Percentiles rank a stretch among this genome's conserved stretches.
Evolutionary conservation across 148 eudicot genomes (phyloP).

Genomic region (Talinum fruticosum): DNA sequence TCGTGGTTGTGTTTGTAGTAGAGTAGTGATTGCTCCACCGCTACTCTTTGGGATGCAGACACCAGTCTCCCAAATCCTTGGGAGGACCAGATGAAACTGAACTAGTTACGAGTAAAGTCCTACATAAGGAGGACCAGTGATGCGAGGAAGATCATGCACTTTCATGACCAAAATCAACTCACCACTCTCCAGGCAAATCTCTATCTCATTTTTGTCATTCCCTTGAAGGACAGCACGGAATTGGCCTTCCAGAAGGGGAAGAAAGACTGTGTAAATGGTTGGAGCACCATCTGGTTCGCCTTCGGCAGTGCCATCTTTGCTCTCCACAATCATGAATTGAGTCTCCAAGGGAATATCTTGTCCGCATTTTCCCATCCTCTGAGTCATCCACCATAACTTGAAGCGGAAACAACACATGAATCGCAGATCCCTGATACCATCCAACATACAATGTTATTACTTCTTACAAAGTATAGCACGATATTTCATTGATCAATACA

Average conservation of each 20-base stretch:
- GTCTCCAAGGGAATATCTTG: constrained; percentile 89
- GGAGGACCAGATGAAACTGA: constrained; percentile 25
- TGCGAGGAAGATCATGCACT: constrained; percentile 15
- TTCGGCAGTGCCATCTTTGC: constrained; percentile 49
- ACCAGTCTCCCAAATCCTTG: constrained; percentile 20
- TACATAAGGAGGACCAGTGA: constrained; percentile 9
- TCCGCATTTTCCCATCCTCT: constrained; percentile 84
- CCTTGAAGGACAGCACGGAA: constrained; percentile 97
- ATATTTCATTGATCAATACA: background rate
- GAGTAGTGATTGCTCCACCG: constrained; percentile 25
- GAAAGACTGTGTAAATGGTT: constrained; percentile 76
- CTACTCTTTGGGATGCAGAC: constrained; percentile 10
- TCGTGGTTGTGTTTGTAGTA: constrained; percentile 19
- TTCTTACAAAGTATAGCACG: background rate
- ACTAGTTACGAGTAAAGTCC: constrained; percentile 18
- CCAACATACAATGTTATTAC: constrained; percentile 1
- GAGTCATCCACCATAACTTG: constrained; percentile 99
- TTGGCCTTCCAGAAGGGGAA: constrained; percentile 87
- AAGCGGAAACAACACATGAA: constrained; percentile 93
- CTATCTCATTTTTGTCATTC: constrained; percentile 71
- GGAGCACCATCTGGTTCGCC: constrained; percentile 50
- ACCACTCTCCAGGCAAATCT: constrained; percentile 98
- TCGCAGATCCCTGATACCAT: constrained; percentile 55
- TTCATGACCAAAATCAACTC: constrained; percentile 43
- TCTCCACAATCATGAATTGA: constrained; percentile 86